Evolutionary conservation across 1,139 yeast species (phyloP).

Genomic region (Geotrichum phurueaensis): DNA sequence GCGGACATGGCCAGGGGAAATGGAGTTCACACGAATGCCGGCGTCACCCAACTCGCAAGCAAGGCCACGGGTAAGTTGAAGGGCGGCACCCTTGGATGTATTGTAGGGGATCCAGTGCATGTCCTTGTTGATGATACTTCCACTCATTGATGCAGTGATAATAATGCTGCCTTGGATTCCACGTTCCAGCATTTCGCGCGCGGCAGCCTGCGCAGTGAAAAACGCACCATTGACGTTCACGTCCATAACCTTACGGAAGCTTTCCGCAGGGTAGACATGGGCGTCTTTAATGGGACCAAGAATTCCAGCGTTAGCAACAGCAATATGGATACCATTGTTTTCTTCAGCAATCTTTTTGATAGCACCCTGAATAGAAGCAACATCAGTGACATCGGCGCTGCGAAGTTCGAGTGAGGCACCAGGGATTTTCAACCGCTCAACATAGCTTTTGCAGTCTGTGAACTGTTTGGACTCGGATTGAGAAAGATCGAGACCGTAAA

Average conservation of each 20-base stretch:
- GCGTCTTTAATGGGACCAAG: constrained; percentile 45
- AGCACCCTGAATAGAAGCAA: constrained; percentile 40
- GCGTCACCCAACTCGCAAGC: constrained; percentile 47
- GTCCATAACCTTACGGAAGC: constrained; percentile 43
- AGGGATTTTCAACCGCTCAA: constrained; percentile 33
- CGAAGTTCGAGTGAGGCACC: constrained; percentile 37
- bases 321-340: constrained; percentile 54
- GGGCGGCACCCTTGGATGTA: constrained; percentile 54
- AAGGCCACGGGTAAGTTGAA: constrained; percentile 48
- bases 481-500: constrained; percentile 32
- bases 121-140: constrained; percentile 50
- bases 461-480: constrained; percentile 34
- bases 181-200: constrained; percentile 41
- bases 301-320: constrained; percentile 64
- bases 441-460: constrained; percentile 23
- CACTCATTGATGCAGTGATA: constrained; percentile 54
- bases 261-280: constrained; percentile 40
- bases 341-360: constrained; percentile 44
- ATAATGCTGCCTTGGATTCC: constrained; percentile 47
- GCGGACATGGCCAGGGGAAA: constrained; percentile 52
- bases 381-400: constrained; percentile 42
- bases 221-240: constrained; percentile 48
- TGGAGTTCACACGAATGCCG: constrained; percentile 45
- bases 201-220: constrained; percentile 49
- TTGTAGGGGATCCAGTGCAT: constrained; percentile 53